These are phyloP conservation scores for Diaporthe sp. DNA, from an alignment of 2,329 filamentous ascomycete species.

Conservation along the genomic window DNA sequence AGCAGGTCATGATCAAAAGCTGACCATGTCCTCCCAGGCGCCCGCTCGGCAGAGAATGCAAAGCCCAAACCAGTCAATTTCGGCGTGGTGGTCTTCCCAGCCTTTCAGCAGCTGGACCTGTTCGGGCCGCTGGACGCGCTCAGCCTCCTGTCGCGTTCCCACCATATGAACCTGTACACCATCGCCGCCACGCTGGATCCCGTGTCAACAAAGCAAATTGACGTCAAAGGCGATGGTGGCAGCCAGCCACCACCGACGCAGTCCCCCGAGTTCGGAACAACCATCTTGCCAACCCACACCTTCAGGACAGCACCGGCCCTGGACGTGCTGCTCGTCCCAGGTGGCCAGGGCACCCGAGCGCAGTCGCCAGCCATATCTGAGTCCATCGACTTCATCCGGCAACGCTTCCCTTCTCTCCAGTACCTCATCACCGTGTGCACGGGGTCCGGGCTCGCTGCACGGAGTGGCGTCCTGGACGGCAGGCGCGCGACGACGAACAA, in stretches of 20 bases:
- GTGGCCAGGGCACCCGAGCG: constrained; percentile 66
- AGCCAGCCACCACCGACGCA: not conserved
- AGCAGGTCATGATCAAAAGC: not conserved
- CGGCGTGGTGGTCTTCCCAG: constrained; percentile 47
- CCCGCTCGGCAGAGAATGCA: not conserved
- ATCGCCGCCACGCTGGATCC: constrained; percentile 46
- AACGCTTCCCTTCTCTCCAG: constrained; percentile 55
- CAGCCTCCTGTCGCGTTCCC: constrained; percentile 44
- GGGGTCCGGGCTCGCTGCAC: constrained; percentile 64
- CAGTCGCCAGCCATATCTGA: constrained; percentile 11
- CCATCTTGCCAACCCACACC: constrained; percentile 62
- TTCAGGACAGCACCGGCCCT: constrained; percentile 66
- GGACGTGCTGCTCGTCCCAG: constrained; percentile 76
- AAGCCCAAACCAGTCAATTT: constrained; percentile 37
- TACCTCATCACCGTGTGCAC: constrained; percentile 72
- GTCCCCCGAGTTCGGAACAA: constrained; percentile 17
- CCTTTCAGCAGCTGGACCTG: constrained; percentile 47
- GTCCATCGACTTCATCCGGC: constrained; percentile 56
- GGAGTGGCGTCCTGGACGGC: constrained; percentile 67
- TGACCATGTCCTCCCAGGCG: not conserved
- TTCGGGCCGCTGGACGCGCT: constrained; percentile 48
- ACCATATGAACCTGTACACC: constrained; percentile 44
- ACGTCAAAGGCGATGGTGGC: not conserved
- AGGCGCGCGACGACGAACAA: constrained; percentile 72
- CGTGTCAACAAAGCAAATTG: constrained; percentile 39